These are phyloP conservation scores for Boletus subcaerulescens DNA, from an alignment of 768 basidiomycete species.

Conservation along the genomic window DNA sequence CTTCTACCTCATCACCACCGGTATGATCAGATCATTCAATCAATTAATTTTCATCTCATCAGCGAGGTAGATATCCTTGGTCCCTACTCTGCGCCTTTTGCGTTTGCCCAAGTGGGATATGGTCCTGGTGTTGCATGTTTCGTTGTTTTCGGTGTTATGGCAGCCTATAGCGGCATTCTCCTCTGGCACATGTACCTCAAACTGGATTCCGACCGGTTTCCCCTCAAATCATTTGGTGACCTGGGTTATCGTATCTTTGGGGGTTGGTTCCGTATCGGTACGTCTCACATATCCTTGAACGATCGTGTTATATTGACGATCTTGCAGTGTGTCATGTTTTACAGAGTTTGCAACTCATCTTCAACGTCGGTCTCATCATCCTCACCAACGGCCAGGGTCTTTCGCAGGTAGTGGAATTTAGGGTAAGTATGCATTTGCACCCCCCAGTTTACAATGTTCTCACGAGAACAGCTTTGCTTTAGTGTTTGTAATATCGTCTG, in stretches of 20 bases:
- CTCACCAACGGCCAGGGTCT: conserved; percentile 48
- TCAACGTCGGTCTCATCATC: conserved; percentile 44
- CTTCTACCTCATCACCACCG: conserved; percentile 57
- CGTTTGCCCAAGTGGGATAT: conserved; percentile 61
- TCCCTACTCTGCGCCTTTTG: conserved; percentile 56
- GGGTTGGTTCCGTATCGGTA: conserved; percentile 39
- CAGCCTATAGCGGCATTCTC: conserved; percentile 53
- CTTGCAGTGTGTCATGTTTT: conserved; percentile 40
- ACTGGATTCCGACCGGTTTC: conserved; percentile 55
- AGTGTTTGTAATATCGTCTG: conserved; percentile 56
- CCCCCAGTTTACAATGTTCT: background rate
- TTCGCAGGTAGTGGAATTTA: conserved; percentile 46
- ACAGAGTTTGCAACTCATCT: conserved; percentile 54
- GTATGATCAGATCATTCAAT: conserved; percentile 6
- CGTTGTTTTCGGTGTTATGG: conserved; percentile 33
- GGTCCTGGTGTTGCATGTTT: conserved; percentile 45
- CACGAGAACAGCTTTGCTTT: conserved; percentile 48
- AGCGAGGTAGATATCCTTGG: conserved; percentile 49
- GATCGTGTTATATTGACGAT: background rate
- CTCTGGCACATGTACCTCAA: conserved; percentile 55
- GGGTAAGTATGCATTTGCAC: conserved; percentile 28
- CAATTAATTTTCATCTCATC: conserved; percentile 1
- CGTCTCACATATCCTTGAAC: background rate
- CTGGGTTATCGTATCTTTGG: conserved; percentile 57
- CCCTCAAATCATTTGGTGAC: conserved; percentile 48